phyloP scores from a whole-genome alignment of 805 yeast genomes.

The Starmerella davenportii region DNA sequence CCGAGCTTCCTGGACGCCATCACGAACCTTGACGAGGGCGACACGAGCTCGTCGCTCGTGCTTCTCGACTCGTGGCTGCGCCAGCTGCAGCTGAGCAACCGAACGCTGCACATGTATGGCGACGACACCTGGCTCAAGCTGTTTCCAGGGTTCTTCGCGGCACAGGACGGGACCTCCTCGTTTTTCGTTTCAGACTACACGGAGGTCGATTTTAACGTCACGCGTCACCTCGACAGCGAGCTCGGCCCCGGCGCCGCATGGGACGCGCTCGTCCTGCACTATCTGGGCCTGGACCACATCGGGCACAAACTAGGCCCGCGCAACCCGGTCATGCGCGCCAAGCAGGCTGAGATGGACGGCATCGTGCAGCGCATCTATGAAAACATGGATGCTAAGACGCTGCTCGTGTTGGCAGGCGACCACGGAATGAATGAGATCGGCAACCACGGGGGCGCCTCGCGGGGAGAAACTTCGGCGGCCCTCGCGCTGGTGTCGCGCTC shows the following conservation, averaged over 20 bases:
- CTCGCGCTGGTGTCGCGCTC: constrained; percentile 49
- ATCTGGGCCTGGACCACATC: constrained; percentile 87
- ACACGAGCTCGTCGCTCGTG: constrained; percentile 46
- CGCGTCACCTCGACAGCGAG: constrained; percentile 59
- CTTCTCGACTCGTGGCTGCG: constrained; percentile 76
- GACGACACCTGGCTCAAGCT: constrained; percentile 96
- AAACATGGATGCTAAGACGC: constrained; percentile 29
- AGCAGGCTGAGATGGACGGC: constrained; percentile 73
- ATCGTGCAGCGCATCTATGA: constrained; percentile 39
- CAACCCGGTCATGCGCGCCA: constrained; percentile 60
- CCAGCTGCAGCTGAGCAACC: constrained; percentile 34
- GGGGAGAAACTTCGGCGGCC: constrained; percentile 83
- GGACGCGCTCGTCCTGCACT: constrained; percentile 81
- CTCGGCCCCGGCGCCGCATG: constrained; percentile 33
- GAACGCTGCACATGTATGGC: constrained; percentile 66
- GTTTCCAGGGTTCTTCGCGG: constrained; percentile 52
- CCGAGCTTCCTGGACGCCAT: constrained; percentile 91
- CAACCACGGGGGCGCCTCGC: constrained; percentile 88
- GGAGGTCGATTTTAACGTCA: constrained; percentile 84
- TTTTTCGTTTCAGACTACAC: constrained; percentile 90
- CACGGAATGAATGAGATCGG: constrained; percentile 90
- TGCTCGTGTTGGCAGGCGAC: constrained; percentile 73
- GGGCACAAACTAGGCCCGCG: constrained; percentile 93
- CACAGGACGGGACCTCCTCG: constrained; percentile 73
- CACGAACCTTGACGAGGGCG: constrained; percentile 81